Conservation (phyloP, 768 basidiomycete genomes). For the Mycena vitilis region DNA sequence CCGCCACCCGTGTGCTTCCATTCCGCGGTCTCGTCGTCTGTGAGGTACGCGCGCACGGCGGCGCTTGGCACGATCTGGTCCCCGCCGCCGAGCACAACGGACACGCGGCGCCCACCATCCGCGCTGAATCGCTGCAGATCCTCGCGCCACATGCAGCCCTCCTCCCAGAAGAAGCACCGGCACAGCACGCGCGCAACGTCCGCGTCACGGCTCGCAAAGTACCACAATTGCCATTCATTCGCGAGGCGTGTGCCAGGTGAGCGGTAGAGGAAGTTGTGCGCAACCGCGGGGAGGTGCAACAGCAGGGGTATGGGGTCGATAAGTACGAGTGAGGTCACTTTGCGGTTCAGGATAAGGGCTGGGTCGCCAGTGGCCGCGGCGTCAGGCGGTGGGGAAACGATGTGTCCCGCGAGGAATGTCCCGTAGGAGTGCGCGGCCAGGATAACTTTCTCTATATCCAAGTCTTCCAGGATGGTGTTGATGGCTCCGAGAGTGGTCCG, state of each 20-base stretch:
- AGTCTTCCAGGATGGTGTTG: slow-evolving; percentile 55
- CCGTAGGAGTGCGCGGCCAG: slow-evolving; percentile 72
- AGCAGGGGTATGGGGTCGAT: slow-evolving; percentile 77
- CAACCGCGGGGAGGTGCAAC: slow-evolving; percentile 70
- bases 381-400: slow-evolving; percentile 46
- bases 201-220: slow-evolving; percentile 72
- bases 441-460: slow-evolving; percentile 53
- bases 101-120: slow-evolving; percentile 42
- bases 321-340: slow-evolving; percentile 60
- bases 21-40: slow-evolving; percentile 40
- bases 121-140: slow-evolving; percentile 53
- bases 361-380: slow-evolving; percentile 19
- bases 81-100: slow-evolving; percentile 49
- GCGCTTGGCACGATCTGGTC: slow-evolving; percentile 56
- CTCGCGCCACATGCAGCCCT: slow-evolving; percentile 70
- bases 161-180: slow-evolving; percentile 75
- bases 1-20: slow-evolving; percentile 29
- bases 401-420: slow-evolving; percentile 66
- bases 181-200: slow-evolving; percentile 70
- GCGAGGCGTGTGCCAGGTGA: slow-evolving; percentile 52
- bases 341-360: slow-evolving; percentile 39
- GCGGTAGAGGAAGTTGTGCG: slow-evolving; percentile 76
- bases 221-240: slow-evolving; percentile 77
- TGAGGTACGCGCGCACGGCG: slow-evolving; percentile 50
- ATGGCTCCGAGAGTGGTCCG: slow-evolving; percentile 56